Percentiles rank a stretch among this genome's conserved stretches.
Evolutionary conservation across 1,139 yeast species (phyloP).

Genomic region (Geotrichum restrictum): DNA sequence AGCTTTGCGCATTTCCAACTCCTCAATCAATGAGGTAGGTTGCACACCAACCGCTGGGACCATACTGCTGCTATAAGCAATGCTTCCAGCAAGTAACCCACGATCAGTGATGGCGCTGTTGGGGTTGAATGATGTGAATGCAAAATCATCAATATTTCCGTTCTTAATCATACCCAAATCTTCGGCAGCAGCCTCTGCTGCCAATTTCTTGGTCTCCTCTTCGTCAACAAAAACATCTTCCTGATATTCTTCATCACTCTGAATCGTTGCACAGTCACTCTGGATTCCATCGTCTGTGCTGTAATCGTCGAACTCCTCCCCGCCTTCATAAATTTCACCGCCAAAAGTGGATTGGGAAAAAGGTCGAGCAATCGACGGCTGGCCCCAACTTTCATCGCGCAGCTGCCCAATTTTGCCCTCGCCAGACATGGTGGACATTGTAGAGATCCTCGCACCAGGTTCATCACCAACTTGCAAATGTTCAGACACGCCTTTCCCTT

Average conservation of each 20-base stretch:
- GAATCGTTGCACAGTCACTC: slow-evolving; percentile 20
- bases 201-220: slow-evolving; percentile 8
- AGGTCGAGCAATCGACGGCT: slow-evolving; percentile 3
- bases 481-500: slow-evolving; percentile 11
- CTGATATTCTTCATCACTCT: slow-evolving; percentile 22
- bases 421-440: slow-evolving; percentile 5
- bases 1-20: slow-evolving; percentile 40
- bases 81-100: slow-evolving; percentile 19
- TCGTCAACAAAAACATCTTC: slow-evolving; percentile 19
- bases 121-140: slow-evolving; percentile 34
- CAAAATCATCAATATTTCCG: slow-evolving; percentile 30
- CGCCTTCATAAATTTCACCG: not conserved
- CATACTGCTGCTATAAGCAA: slow-evolving; percentile 22
- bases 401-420: slow-evolving; percentile 15
- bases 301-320: slow-evolving; percentile 4
- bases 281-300: slow-evolving; percentile 16
- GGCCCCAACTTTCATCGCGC: slow-evolving; percentile 14
- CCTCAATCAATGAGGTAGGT: slow-evolving; percentile 39
- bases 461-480: not conserved
- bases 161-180: slow-evolving; percentile 10
- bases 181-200: slow-evolving; percentile 12
- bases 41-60: slow-evolving; percentile 26
- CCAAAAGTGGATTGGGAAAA: slow-evolving; percentile 3
- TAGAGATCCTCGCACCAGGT: too few species aligned
- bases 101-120: slow-evolving; percentile 28